Evolutionary conservation across 1,139 yeast genomes (phyloP), one percentile per base, ranked within the genome.

Genomic region (Diutina sp.): DNA sequence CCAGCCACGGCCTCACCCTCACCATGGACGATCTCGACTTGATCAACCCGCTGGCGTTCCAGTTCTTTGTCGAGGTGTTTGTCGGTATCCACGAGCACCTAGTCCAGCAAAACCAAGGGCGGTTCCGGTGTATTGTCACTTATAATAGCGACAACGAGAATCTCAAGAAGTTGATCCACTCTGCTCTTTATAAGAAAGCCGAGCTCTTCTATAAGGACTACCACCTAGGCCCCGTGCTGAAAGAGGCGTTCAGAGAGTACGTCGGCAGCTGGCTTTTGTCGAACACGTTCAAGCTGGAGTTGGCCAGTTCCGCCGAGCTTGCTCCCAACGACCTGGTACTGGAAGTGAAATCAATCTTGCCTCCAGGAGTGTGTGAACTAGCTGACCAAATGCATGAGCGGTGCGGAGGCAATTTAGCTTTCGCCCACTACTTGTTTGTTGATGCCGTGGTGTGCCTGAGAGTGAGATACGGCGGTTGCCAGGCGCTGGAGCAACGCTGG

Each of bases 21-120:
- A 71, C 77, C 56, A 66, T 78, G 48, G 84, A 80, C 61, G 82
- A 80, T 64, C 64, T 77, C 41, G 82, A 80, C 56, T 76, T 77
- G 74, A 72, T 79, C 56, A 61, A 72, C 0, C 61, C 61, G 14
- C 66, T 64, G 25, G 76, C 73, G 58, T 66, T 72, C 65, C 59
- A 57, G 3, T 59, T 73, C 60, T 55, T 69, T 6, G 62, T 67
- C 12, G 78, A 74, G 53, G 63, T 71, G 4, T 59, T 71, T 45
- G 66, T 65, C 41, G 41, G 16, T n/a, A 32, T 50, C 4, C 32
- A 32, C 30, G 53, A 50, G 44, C 18, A 47, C 30, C 41, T 35
- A 5, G 41, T 35, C 41, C 41, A 35, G 41, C 41, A n/a, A 5
- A 35, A 35, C 14, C 41, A 35, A 12, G 41, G 41, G 12, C 41